Evolutionary conservation across 192 early-diverging fungal species (phyloP), one percentile per base, ranked within the genome.

Genomic region (Umbelopsis sp.): DNA sequence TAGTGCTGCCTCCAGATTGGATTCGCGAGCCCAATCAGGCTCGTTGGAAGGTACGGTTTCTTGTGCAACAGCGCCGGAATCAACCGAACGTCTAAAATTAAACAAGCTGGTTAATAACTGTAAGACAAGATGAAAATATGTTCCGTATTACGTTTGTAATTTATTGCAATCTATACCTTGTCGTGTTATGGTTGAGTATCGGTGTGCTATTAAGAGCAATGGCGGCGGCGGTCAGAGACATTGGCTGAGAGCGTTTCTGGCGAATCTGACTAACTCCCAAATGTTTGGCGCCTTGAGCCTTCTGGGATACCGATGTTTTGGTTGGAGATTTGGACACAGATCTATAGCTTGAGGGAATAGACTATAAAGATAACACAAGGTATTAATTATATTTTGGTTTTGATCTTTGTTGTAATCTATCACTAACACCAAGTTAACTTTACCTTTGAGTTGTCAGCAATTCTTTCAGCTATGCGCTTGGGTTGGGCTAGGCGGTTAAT

Each of bases 401-500:
- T 17, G 17, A 49, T 49, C 4, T 49, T n/a, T 0, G 20, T n/a
- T 4, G 11, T 26, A 0, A 56, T 20, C 14, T 8, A 56, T 29
- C 0, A 0, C 17, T 25, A 29, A n/a, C n/a, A n/a, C n/a, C 4
- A 25, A 22, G 24, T 25, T 10, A 3, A 53, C 0, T 31, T 4
- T 62, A 62, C 56, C 56, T 34, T 62, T 34, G 31, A 17, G n/a
- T 2, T n/a, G 17, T 29, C 2, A 12, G 31, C 16, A 34, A 31
- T 0, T 34, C 20, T 62, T 3, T 62, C 56, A 62, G 17, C 26
- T 32, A 14, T 14, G 0, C 56, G 56, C 17, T 62, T 62, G 8
- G 56, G 56, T 34, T 62, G 56, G 17, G 56, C 56, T 32, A 62
- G 29, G 4, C 31, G 56, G n/a, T 62, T 62, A 31, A 62, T 62